phyloP scores from a whole-genome alignment of 768 basidiomycete genomes.

The Hebeloma cylindrosporum region DNA sequence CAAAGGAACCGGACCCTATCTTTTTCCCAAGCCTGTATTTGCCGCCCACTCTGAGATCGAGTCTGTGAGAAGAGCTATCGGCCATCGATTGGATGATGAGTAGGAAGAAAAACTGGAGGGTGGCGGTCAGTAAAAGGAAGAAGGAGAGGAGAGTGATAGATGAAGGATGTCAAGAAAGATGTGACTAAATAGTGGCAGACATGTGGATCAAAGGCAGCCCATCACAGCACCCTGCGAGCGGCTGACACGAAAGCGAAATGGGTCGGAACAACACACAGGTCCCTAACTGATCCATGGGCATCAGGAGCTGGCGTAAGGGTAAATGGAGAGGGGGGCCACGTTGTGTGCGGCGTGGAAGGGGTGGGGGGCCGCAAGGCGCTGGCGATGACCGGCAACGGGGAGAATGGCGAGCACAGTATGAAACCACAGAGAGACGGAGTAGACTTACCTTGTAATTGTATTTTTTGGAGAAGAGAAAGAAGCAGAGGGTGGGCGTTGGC shows the following conservation, averaged over 20 bases:
- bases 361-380: conserved; percentile 1
- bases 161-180: conserved; percentile 27
- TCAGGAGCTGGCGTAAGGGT: conserved; percentile 16
- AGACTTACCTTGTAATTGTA: too few species aligned
- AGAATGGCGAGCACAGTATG: neutral
- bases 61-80: conserved; percentile 67
- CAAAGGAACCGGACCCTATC: conserved; percentile 98
- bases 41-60: conserved; percentile 87
- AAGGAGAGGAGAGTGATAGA: conserved; percentile 18
- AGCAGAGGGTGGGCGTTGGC: conserved; percentile 22
- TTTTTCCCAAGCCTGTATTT: conserved; percentile 99
- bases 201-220: conserved; percentile 43
- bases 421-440: too few species aligned
- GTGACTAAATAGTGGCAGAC: conserved; percentile 37
- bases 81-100: conserved; percentile 53
- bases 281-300: conserved; percentile 8
- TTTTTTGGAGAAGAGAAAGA: conserved; percentile 11
- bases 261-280: conserved; percentile 11
- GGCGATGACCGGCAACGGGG: conserved; percentile 1
- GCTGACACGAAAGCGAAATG: conserved; percentile 24
- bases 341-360: conserved; percentile 23
- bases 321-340: conserved; percentile 21
- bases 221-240: conserved; percentile 35
- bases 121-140: conserved; percentile 12
- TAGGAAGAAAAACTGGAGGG: conserved; percentile 22